phyloP scores from a whole-genome alignment of 108 stramenopile species.

The Cyclotella atomus region DNA sequence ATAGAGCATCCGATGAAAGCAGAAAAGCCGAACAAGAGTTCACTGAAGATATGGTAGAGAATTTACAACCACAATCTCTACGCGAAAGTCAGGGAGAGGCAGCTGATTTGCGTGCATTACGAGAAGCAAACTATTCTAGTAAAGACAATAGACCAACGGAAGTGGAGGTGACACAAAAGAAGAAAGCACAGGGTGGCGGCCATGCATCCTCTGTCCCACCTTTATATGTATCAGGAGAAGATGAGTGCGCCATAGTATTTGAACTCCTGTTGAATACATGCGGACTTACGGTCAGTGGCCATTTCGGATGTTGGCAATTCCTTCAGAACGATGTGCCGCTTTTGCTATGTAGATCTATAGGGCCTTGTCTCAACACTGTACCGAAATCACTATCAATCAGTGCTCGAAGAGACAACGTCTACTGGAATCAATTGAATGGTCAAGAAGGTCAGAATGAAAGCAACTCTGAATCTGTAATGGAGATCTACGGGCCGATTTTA shows the following conservation, averaged over 20 bases:
- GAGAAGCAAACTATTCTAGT: slow-evolving; percentile 46
- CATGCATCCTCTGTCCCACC: slow-evolving; percentile 20
- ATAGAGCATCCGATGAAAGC: background rate
- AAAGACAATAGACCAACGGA: slow-evolving; percentile 23
- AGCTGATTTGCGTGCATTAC: slow-evolving; percentile 69
- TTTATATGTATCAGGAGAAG: slow-evolving; percentile 55
- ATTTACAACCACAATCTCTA: background rate
- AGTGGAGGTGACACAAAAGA: slow-evolving; percentile 38
- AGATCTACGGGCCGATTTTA: slow-evolving; percentile 58
- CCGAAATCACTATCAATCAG: slow-evolving; percentile 45
- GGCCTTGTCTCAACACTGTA: slow-evolving; percentile 57
- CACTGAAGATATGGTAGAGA: slow-evolving; percentile 9
- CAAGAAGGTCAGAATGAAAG: background rate
- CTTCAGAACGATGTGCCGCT: slow-evolving; percentile 58
- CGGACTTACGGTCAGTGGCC: slow-evolving; percentile 32
- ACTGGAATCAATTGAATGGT: slow-evolving; percentile 27
- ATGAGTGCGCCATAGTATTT: slow-evolving; percentile 62
- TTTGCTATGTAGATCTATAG: slow-evolving; percentile 59
- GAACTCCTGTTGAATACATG: slow-evolving; percentile 64
- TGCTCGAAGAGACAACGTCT: slow-evolving; percentile 31
- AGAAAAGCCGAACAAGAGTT: slow-evolving; percentile 4
- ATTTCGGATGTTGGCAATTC: slow-evolving; percentile 5
- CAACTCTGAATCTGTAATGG: slow-evolving; percentile 28
- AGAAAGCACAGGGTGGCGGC: background rate
- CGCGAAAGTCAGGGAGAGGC: slow-evolving; percentile 22